These are phyloP conservation scores for Penicillium macrosclerotiorum DNA, from an alignment of 495 filamentous ascomycete genomes.

Conservation along the genomic window DNA sequence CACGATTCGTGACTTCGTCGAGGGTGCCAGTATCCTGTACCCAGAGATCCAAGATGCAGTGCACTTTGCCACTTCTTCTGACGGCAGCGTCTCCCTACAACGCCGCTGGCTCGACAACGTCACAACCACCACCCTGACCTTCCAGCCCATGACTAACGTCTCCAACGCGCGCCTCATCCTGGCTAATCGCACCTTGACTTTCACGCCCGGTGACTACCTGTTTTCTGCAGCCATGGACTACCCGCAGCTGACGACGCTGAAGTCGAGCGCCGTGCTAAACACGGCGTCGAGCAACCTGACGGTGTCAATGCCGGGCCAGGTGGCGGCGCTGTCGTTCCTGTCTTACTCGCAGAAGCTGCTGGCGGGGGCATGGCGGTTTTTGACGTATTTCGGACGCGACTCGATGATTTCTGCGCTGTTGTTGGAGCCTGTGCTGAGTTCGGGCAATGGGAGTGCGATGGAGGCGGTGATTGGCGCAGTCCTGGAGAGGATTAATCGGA, in stretches of 20 bases:
- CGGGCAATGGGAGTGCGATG: conserved; percentile 52
- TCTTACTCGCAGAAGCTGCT: conserved; percentile 61
- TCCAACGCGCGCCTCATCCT: conserved; percentile 29
- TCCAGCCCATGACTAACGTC: conserved; percentile 42
- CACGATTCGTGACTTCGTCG: conserved; percentile 59
- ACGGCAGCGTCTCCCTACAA: conserved; percentile 44
- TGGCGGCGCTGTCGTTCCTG: conserved; percentile 57
- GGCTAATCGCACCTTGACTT: conserved; percentile 39
- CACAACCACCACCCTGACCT: conserved; percentile 43
- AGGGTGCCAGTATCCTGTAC: conserved; percentile 52
- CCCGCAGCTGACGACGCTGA: conserved; percentile 56
- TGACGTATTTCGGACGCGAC: conserved; percentile 67
- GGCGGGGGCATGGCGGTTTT: conserved; percentile 64
- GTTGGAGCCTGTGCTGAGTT: conserved; percentile 56
- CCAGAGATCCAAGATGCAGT: conserved; percentile 53
- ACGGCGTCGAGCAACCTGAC: conserved; percentile 43
- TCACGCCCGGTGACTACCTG: conserved; percentile 51
- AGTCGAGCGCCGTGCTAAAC: conserved; percentile 48
- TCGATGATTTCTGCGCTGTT: conserved; percentile 60
- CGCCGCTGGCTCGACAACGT: conserved; percentile 62
- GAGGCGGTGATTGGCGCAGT: conserved; percentile 61
- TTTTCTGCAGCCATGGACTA: conserved; percentile 62
- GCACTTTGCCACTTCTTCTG: conserved; percentile 27
- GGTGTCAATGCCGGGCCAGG: conserved; percentile 40
- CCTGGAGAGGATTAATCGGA: conserved; percentile 56